Evolutionary conservation across 495 filamentous ascomycete species (phyloP), one percentile per base, ranked within the genome.

Genomic region (Aspergillus taichungensis): DNA sequence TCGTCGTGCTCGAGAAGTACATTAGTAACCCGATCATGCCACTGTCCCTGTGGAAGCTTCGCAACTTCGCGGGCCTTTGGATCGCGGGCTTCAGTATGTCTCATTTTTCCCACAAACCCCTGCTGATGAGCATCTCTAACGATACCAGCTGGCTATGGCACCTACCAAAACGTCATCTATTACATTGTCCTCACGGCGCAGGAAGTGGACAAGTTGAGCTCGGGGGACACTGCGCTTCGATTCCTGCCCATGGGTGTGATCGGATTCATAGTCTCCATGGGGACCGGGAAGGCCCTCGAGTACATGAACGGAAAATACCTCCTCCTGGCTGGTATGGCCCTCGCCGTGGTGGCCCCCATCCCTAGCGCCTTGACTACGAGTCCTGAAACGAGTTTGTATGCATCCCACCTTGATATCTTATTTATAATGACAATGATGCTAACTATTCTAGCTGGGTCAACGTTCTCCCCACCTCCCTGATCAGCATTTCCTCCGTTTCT

Each of bases 401-500:
- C 56, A 11, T 30, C n/a, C 0, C 13, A 3, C 6, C 6, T 3
- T 7, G 0, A 29, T 32, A 6, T 10, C 27, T 7, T 43, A 18
- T 2, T 8, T 10, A 2, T 8, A 27, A 9, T 13, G 13, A n/a
- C n/a, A 24, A 24, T 9, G 43, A 37, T 34, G 14, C 51, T 57
- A 27, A 64, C 42, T 43, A 34, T 41, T 5, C 10, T 27, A 65
- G 62, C 44, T 66, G 63, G 63, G 31, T 66, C 40, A 66, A 66
- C 37, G 60, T 60, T 11, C 57, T 66, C 27, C 61, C 51, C 5
- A 57, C 61, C 11, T 64, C 61, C 0, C 53, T 66, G 0, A 64
- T 66, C 50, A 66, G 63, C 18, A 66, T 66, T n/a, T 54, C 63
- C n/a, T 57, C 63, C 2, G 63, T 66, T 1, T 66, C 63, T 5